A percentile compares a stretch with the other conserved stretches of the same genome.
phyloP scores from a whole-genome alignment of 306 rosid genomes.

The Ceratonia siliqua region DNA sequence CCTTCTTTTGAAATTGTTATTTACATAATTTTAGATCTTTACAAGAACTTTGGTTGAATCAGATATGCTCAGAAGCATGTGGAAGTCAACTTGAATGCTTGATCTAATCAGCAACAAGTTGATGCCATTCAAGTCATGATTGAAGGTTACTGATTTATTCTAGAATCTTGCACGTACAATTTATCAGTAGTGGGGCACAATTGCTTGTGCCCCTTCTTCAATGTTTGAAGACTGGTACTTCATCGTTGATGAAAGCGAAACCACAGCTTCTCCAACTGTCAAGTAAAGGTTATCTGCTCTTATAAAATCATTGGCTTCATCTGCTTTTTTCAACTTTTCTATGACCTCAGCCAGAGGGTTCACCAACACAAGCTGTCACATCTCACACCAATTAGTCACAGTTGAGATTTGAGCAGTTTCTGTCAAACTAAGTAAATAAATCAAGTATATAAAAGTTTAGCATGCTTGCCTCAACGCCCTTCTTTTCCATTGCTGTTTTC shows the following conservation, averaged over 20 bases:
- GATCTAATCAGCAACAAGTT: conserved; percentile 1
- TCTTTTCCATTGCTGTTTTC: conserved; percentile 53
- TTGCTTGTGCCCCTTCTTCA: conserved; percentile 26
- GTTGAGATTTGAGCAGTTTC: background rate
- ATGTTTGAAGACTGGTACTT: conserved; percentile 41
- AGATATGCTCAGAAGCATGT: conserved; percentile 11
- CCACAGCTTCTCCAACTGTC: conserved; percentile 78
- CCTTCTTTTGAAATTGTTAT: background rate
- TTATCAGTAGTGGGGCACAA: conserved; percentile 1
- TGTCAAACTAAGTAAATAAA: background rate
- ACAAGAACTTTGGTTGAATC: conserved; percentile 25
- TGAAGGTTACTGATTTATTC: background rate
- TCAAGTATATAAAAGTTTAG: background rate
- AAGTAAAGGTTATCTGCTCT: conserved; percentile 57
- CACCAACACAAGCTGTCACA: conserved; percentile 77
- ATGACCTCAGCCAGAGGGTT: conserved; percentile 88
- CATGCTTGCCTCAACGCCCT: conserved; percentile 60
- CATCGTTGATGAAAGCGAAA: conserved; percentile 54
- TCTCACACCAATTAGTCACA: conserved; percentile 10
- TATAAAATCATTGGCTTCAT: conserved; percentile 46
- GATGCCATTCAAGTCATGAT: background rate
- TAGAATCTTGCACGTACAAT: conserved; percentile 2
- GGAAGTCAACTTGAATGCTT: conserved; percentile 21
- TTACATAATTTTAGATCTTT: background rate
- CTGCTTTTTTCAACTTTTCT: conserved; percentile 61